Conservation (phyloP, 208 protist genomes). For the Strigomonas galati region DNA sequence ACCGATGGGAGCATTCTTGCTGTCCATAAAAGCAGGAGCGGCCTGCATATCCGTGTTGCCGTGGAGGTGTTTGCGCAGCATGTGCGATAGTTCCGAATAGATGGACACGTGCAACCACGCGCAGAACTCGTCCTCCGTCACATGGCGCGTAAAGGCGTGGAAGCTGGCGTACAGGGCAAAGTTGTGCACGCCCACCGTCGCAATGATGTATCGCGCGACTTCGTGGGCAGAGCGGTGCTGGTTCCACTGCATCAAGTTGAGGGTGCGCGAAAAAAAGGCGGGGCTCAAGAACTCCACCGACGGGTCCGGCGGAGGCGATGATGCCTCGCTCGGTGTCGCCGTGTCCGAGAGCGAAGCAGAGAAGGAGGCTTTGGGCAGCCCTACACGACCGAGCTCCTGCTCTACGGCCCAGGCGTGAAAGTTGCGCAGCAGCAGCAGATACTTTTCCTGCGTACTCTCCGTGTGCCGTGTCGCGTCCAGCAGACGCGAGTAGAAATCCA, state of each 20-base stretch:
- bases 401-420: neutral
- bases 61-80: conserved; percentile 18
- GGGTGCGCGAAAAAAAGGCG: neutral
- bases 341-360: neutral
- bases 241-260: neutral
- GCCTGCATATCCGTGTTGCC: neutral
- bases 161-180: conserved; percentile 51
- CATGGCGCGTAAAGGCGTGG: conserved; percentile 31
- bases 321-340: neutral
- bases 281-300: neutral
- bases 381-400: neutral
- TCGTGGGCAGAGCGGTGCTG: neutral
- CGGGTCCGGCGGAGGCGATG: neutral
- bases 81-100: conserved; percentile 29
- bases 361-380: neutral
- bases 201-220: neutral
- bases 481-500: conserved; percentile 46
- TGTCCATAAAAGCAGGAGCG: neutral
- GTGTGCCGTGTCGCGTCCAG: neutral
- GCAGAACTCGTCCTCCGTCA: conserved; percentile 60
- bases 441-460: neutral
- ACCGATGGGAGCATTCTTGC: neutral
- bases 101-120: conserved; percentile 45
- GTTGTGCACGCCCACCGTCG: conserved; percentile 42
- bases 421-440: neutral